Percentiles rank a stretch among this genome's conserved stretches.
These are phyloP conservation scores for Echria macrotheca DNA, from an alignment of 495 filamentous ascomycete genomes.

Conservation along the genomic window DNA sequence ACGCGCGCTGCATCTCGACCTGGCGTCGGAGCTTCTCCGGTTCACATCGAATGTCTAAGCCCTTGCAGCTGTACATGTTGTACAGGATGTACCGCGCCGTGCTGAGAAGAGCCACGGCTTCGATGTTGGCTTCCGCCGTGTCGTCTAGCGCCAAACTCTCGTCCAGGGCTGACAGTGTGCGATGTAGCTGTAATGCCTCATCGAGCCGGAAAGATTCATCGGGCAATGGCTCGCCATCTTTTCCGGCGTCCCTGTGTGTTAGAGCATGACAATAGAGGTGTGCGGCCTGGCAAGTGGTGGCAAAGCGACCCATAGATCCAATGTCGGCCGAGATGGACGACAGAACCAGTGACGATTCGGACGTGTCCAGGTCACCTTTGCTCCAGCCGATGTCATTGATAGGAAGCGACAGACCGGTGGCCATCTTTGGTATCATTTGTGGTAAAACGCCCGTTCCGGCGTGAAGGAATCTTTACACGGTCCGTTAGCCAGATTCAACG, in stretches of 20 bases:
- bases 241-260: background rate
- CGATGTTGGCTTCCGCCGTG: background rate
- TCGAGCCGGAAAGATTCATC: background rate
- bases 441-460: too few species aligned
- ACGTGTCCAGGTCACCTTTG: constrained; percentile 2
- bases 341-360: background rate
- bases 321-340: background rate
- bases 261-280: constrained; percentile 1
- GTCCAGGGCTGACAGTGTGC: constrained; percentile 2
- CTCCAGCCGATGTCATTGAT: constrained; percentile 4
- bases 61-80: constrained; percentile 9
- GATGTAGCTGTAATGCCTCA: constrained; percentile 5
- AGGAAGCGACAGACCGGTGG: background rate
- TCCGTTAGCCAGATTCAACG: too few species aligned
- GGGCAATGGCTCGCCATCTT: background rate
- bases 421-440: too few species aligned
- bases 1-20: constrained; percentile 6
- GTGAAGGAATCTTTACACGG: too few species aligned
- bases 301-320: constrained; percentile 1
- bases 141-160: background rate
- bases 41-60: background rate
- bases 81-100: constrained; percentile 3
- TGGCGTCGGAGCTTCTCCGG: background rate
- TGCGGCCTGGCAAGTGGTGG: constrained; percentile 2
- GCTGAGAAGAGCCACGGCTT: constrained; percentile 2